Evolutionary conservation across 495 filamentous ascomycete species (phyloP), one percentile per base, ranked within the genome.

Genomic region (Trichoderma orchidacearum): DNA sequence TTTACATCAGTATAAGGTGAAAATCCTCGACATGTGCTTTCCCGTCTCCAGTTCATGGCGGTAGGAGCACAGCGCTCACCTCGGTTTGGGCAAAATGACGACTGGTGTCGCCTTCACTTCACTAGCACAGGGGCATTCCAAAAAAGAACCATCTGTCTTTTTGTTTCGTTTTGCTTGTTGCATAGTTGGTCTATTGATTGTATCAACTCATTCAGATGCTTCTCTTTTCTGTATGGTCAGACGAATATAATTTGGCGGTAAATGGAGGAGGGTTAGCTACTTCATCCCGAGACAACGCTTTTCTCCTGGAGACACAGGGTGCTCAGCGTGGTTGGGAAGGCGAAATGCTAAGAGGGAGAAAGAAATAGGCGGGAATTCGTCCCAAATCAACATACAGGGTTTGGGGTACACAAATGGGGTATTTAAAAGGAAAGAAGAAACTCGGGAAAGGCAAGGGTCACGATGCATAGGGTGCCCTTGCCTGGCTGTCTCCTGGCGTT

Each of bases 11-110:
- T 13, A 53, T 15, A 7, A 12, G 29, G 21, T 18, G 6, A 5
- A 17, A 11, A 5, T 25, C n/a, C 28, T 51, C 21, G 48, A 28
- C 21, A 11, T 51, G 48, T 35, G 15, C 36, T 18, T 48, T 25
- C 27, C n/a, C 41, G n/a, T 35, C 53, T n/a, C n/a, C n/a, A n/a
- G n/a, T n/a, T 53, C 52, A 62, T 50, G 61, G 58, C 41, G 50
- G 36, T 60, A 28, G 25, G 8, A 48, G 32, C n/a, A 8, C 32
- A 35, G 32, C 32, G 32, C 32, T n/a, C 8, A 25, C 41, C 41
- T 25, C 13, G 41, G 15, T 9, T 17, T 48, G 27, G 41, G 27
- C 41, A 48, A 41, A 11, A 36, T 52, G 29, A n/a, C 55, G 30
- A 21, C 31, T 54, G 34, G 23, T 48, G 54, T 59, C 25, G 34